Base-by-base conservation (phyloP, 2,329 filamentous ascomycete genomes). In the Ambrosiella cleistominuta region DNA sequence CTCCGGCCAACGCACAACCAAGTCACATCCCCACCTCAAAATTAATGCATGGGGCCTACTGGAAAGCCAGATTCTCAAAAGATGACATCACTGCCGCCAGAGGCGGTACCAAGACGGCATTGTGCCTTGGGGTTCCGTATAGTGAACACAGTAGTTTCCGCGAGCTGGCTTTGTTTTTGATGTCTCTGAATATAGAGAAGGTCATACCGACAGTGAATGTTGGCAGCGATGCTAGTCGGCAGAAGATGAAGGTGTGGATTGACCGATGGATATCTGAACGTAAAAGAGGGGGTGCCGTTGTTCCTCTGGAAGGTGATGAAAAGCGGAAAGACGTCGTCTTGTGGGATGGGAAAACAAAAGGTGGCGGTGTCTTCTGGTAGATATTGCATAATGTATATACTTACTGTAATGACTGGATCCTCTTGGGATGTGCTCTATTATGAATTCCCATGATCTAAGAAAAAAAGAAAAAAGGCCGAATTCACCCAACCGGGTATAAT, bases 141-240 rank as follows among this genome's bases (percentile, higher is more conserved):
- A 90, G 85, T 56, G 93, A 98, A 71, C 93, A 98, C 68, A 93
- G 86, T 68, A 94, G 87, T 62, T 98, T 98, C 67, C 78, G 91
- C 45, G 93, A 98, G 73, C 70, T 98, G 66, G 91, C 88, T 0
- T 84, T 97, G 78, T 98, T 98, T 67, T 80, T 91, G 64, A 93
- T 93, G 75, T 80, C 84, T 17, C 68, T 98, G 68, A 74, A 86
- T 59, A 94, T 98, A 63, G 89, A 91, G 62, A 87, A 84, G 70
- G 80, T 98, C 6, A 85, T 98, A 13, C 93, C 93, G 0, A 98
- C 93, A 0, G 93, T 98, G 2, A 97, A 98, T 59, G 78, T 84
- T 0, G 80, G 80, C 1, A 82, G 75, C 65, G 80, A 81, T 60
- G 68, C 71, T 57, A 73, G 74, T 2, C 69, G 81, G 54, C 74